Conservation (phyloP, 2,329 filamentous ascomycete genomes). For the Coniochaeta sp. region DNA sequence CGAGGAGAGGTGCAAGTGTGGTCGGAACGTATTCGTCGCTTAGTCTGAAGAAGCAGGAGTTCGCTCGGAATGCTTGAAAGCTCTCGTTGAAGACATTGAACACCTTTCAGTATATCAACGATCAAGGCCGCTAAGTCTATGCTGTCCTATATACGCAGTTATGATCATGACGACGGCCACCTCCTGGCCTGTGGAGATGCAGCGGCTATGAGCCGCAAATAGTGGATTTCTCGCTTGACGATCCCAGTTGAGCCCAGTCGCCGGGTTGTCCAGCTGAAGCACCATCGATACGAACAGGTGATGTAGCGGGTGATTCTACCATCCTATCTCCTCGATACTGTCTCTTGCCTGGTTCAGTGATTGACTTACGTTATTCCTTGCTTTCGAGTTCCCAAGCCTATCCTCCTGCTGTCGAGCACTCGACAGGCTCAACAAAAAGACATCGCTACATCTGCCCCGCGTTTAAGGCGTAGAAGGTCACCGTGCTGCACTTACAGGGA, state of each 20-base stretch:
- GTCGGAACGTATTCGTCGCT: too few relatives aligned
- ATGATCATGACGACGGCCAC: too few relatives aligned
- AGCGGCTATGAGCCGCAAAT: neutral
- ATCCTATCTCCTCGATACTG: too few relatives aligned
- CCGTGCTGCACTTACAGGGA: neutral
- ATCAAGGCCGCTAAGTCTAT: neutral
- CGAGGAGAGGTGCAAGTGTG: neutral
- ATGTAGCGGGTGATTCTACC: neutral
- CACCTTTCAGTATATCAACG: too few relatives aligned
- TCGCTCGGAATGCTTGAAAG: too few relatives aligned
- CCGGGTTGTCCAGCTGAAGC: neutral
- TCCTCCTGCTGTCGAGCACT: neutral
- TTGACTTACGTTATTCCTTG: too few relatives aligned
- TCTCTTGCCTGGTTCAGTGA: too few relatives aligned
- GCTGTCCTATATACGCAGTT: neutral
- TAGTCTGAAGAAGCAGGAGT: too few relatives aligned
- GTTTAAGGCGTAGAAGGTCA: neutral
- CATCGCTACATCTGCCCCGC: neutral
- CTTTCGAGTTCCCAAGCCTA: neutral
- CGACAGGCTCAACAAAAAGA: neutral
- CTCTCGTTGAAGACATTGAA: too few relatives aligned
- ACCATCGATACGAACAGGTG: neutral
- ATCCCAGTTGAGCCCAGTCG: neutral
- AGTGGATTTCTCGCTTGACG: neutral
- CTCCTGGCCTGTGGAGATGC: neutral